A percentile compares a stretch with the other conserved stretches of the same genome.
These are phyloP conservation scores for Colletotrichum sojae DNA, from an alignment of 2,329 filamentous ascomycete species.

Conservation along the genomic window DNA sequence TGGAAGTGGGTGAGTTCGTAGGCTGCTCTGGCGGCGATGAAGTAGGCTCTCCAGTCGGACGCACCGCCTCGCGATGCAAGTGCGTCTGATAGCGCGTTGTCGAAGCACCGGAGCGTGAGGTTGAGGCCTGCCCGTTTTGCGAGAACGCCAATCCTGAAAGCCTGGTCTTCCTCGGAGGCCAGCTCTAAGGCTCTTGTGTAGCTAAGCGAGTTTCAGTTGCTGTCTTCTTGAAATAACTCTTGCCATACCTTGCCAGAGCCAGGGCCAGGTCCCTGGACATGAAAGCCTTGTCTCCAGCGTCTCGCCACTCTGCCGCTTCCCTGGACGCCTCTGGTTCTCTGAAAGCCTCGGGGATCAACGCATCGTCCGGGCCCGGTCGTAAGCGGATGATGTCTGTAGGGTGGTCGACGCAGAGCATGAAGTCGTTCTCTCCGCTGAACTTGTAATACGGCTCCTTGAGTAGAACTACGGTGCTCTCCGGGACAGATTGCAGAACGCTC, in stretches of 20 bases:
- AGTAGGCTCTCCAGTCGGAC: constrained; percentile 51
- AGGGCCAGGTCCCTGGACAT: constrained; percentile 51
- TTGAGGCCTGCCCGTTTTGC: constrained; percentile 51
- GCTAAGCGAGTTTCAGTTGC: constrained; percentile 39
- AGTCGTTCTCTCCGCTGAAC: constrained; percentile 48
- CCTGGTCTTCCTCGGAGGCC: constrained; percentile 34
- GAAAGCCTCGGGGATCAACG: constrained; percentile 1
- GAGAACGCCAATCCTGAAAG: constrained; percentile 44
- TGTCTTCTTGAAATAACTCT: rapidly evolving
- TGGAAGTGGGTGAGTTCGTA: constrained; percentile 52
- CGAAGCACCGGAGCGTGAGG: constrained; percentile 51
- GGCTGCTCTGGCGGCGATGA: constrained; percentile 51
- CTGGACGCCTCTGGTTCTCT: constrained; percentile 20
- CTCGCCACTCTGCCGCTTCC: constrained; percentile 40
- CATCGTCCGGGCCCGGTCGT: constrained; percentile 45
- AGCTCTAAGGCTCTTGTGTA: constrained; percentile 53
- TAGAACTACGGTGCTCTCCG: constrained; percentile 50
- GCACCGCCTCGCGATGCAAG: constrained; percentile 46
- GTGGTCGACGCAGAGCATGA: constrained; percentile 54
- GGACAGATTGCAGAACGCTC: constrained; percentile 49
- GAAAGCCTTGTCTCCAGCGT: constrained; percentile 43
- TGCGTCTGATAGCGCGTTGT: constrained; percentile 50
- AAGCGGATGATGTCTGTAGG: constrained; percentile 51
- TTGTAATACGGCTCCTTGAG: constrained; percentile 56
- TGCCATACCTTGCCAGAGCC: constrained; percentile 50